A percentile compares a stretch with the other conserved stretches of the same genome.
These are phyloP conservation scores for Ogataea degrootiae DNA, from an alignment of 805 yeast species.

Conservation along the genomic window DNA sequence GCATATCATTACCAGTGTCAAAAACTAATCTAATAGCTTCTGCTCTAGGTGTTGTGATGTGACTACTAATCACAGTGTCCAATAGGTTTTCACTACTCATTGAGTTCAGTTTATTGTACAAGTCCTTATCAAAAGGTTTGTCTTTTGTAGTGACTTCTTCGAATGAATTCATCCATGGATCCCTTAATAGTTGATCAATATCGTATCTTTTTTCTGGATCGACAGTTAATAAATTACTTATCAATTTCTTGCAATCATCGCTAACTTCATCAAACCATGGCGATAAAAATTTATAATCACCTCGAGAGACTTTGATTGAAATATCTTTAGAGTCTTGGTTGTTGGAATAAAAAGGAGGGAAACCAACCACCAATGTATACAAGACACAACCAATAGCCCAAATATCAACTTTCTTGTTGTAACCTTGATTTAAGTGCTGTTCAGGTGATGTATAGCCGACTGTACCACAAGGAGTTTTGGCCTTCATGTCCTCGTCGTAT, in stretches of 20 bases:
- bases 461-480: constrained; percentile 73
- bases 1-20: constrained; percentile 32
- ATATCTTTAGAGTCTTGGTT: constrained; percentile 48
- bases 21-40: constrained; percentile 35
- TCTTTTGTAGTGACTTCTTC: constrained; percentile 27
- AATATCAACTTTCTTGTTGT: constrained; percentile 64
- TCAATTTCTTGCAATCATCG: constrained; percentile 64
- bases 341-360: constrained; percentile 74
- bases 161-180: constrained; percentile 53
- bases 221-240: constrained; percentile 59
- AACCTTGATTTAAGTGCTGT: constrained; percentile 54
- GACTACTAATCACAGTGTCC: too few relatives aligned
- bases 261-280: constrained; percentile 92
- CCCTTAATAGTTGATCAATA: constrained; percentile 59
- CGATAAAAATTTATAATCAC: constrained; percentile 65
- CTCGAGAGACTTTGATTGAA: constrained; percentile 64
- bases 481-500: constrained; percentile 35
- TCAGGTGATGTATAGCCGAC: constrained; percentile 76
- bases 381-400: constrained; percentile 73
- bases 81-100: too few relatives aligned
- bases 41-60: constrained; percentile 31
- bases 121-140: constrained; percentile 19
- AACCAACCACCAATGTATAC: constrained; percentile 65
- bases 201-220: constrained; percentile 67
- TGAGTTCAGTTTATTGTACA: constrained; percentile 24